Percentiles rank a stretch among this genome's conserved stretches.
These are phyloP conservation scores for Eremochloa ophiuroides DNA, from an alignment of 176 grass and related monocot genomes.

Conservation along the genomic window DNA sequence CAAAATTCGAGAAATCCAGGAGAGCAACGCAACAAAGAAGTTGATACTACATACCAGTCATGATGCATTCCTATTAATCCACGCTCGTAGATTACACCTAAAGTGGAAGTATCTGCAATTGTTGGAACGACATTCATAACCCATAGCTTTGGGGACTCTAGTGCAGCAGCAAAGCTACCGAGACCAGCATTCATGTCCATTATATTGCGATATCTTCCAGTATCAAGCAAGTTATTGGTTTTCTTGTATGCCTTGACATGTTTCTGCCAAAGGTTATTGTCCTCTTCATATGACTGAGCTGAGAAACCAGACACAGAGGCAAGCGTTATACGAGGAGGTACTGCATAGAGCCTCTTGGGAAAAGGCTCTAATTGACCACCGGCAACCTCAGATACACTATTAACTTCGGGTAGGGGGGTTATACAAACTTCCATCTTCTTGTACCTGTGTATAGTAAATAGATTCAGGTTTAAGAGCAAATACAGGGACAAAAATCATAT, in stretches of 20 bases:
- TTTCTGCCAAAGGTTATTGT: slow-evolving; percentile 69
- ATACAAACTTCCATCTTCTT: slow-evolving; percentile 83
- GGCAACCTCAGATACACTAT: slow-evolving; percentile 44
- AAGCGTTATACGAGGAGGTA: slow-evolving; percentile 63
- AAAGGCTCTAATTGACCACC: slow-evolving; percentile 60
- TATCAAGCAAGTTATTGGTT: slow-evolving; percentile 54
- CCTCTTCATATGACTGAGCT: slow-evolving; percentile 45
- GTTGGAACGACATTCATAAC: slow-evolving; percentile 82
- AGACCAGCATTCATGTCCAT: slow-evolving; percentile 86
- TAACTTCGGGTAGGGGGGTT: slow-evolving; percentile 49
- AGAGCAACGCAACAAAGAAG: neutral
- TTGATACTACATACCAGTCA: slow-evolving; percentile 65
- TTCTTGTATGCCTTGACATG: slow-evolving; percentile 67
- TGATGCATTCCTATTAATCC: slow-evolving; percentile 92
- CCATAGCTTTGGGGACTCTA: slow-evolving; percentile 67
- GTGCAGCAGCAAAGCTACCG: slow-evolving; percentile 71
- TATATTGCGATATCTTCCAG: slow-evolving; percentile 72
- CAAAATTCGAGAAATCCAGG: neutral
- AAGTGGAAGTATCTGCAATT: slow-evolving; percentile 43
- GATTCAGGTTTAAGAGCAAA: slow-evolving; percentile 4
- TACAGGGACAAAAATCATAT: neutral
- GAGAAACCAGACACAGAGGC: slow-evolving; percentile 50
- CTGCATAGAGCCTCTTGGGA: slow-evolving; percentile 60
- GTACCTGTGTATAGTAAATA: slow-evolving; percentile 54
- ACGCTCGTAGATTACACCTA: slow-evolving; percentile 84